Evolutionary conservation across 768 basidiomycete species (phyloP), one percentile per base, ranked within the genome.

Genomic region (Leccinum truebloodii): DNA sequence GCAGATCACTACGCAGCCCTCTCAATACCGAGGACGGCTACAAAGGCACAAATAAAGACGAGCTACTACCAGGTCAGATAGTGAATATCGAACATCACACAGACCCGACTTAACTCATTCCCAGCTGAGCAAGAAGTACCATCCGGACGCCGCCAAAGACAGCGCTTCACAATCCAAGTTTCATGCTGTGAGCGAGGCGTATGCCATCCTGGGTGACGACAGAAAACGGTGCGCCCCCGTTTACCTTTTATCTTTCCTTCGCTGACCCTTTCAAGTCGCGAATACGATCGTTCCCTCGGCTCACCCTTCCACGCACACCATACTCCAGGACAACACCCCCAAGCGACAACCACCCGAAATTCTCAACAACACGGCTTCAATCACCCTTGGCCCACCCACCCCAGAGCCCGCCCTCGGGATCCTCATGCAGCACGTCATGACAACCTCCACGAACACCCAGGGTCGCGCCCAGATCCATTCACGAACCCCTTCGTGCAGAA

Each of bases 41-140:
- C 72, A 44, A 72, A 62, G 52, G 74, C 72, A 18, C 73, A 74
- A 34, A 75, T 74, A 61, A 74, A 74, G 74, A 63, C 73, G 39
- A 72, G 65, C 41, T 74, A 74, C 39, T 74, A 74, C 39, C 73
- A 71, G 61, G 73, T 75, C 48, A 61, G 54, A 39, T 4, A 1
- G 2, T 4, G 9, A 39, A 37, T 24, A 34, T 13, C 5, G 0
- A 39, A 18, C 16, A 14, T 39, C 16, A 8, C 20, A 30, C 7
- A 20, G 48, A 0, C 16, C 6, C 22, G 12, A 20, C 52, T 26
- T 1, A 13, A 32, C 60, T 20, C 34, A 13, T 34, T 4, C 4
- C 16, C 46, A 83, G 81, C 66, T 83, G 55, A 83, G 81, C 75
- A 83, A 83, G 59, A 62, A 70, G 61, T 74, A 76, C 53, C 82